Conservation (phyloP, 495 filamentous ascomycete genomes). For the Melanomma pulvis-pyrius region DNA sequence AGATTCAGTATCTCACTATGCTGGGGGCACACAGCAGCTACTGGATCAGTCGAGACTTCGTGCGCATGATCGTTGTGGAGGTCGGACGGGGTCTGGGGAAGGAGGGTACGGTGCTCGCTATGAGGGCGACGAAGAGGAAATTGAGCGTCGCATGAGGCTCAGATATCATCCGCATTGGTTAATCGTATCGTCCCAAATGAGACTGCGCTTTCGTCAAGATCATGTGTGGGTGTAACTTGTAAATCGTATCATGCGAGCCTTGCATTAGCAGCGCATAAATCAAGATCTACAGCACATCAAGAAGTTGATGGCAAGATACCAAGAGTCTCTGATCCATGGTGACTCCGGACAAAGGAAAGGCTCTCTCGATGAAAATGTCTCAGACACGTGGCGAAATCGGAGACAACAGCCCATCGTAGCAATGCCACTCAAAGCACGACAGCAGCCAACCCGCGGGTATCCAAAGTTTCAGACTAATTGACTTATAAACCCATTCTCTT, state of each 20-base stretch:
- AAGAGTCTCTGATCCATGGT: neutral
- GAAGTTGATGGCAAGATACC: neutral
- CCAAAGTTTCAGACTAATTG: too few species aligned
- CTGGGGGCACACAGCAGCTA: constrained; percentile 94
- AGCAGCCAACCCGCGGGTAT: neutral
- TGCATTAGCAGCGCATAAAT: neutral
- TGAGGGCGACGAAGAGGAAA: constrained; percentile 74
- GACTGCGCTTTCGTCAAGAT: neutral
- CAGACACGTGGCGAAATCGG: neutral
- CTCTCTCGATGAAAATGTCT: neutral
- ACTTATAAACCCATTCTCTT: neutral
- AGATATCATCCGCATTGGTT: neutral
- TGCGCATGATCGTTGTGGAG: constrained; percentile 83
- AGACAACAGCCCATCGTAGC: neutral
- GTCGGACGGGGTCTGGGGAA: constrained; percentile 76
- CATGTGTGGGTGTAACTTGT: neutral
- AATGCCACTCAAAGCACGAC: neutral
- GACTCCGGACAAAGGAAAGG: neutral
- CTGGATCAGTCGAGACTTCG: constrained; percentile 83
- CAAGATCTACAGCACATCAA: neutral
- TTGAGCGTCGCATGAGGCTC: constrained; percentile 5
- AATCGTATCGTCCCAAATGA: neutral
- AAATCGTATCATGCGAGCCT: neutral
- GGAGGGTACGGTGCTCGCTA: constrained; percentile 62
- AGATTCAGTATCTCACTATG: constrained; percentile 97